Evolutionary conservation across 495 filamentous ascomycete species (phyloP).

Genomic region (Penicillium turbatum): DNA sequence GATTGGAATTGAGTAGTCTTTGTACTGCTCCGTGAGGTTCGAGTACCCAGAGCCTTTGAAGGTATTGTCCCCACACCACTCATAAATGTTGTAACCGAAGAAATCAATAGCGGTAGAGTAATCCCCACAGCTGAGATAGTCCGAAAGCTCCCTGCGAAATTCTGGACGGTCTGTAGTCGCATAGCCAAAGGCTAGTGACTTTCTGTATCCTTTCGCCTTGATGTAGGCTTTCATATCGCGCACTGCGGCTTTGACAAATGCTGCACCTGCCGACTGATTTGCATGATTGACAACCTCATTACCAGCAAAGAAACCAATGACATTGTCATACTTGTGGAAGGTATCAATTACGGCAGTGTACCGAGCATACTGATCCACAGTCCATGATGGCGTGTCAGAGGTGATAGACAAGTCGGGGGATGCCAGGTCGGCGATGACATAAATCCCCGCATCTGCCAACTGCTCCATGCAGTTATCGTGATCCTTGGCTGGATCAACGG

Average conservation of each 20-base stretch:
- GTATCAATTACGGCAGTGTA: constrained; percentile 80
- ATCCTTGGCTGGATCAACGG: constrained; percentile 71
- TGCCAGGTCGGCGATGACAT: constrained; percentile 83
- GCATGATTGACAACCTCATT: constrained; percentile 84
- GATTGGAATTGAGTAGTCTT: constrained; percentile 76
- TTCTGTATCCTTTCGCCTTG: constrained; percentile 64
- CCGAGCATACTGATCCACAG: constrained; percentile 63
- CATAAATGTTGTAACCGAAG: constrained; percentile 98
- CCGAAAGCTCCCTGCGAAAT: constrained; percentile 69
- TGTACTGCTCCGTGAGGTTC: constrained; percentile 72
- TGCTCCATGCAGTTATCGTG: constrained; percentile 78
- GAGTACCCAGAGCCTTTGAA: constrained; percentile 71
- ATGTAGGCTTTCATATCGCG: constrained; percentile 92
- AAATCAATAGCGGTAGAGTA: constrained; percentile 70
- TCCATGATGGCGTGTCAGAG: constrained; percentile 71
- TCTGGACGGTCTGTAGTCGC: constrained; percentile 82
- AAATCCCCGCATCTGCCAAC: constrained; percentile 80
- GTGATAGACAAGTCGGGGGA: constrained; percentile 80
- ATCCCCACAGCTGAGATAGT: constrained; percentile 87
- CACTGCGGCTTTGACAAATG: constrained; percentile 92
- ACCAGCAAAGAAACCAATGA: constrained; percentile 90
- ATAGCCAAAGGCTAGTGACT: constrained; percentile 79
- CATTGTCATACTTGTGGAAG: constrained; percentile 71
- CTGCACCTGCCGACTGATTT: constrained; percentile 71
- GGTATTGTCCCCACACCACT: constrained; percentile 80